These are phyloP conservation scores for Ceratobasidium sp. DNA, from an alignment of 1,284 basidiomycete genomes.

Conservation along the genomic window DNA sequence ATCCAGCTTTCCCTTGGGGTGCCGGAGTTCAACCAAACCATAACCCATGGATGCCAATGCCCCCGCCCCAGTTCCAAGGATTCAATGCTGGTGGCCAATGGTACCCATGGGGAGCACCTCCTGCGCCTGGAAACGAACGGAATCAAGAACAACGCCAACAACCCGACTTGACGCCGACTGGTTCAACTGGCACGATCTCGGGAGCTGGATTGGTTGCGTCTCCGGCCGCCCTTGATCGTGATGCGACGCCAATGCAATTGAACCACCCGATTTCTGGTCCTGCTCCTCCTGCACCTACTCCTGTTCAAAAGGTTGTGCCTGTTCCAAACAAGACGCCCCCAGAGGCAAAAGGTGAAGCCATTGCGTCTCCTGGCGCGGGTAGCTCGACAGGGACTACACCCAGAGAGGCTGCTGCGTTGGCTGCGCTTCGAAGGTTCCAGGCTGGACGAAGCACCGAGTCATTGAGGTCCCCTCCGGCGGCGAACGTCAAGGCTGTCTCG, in stretches of 20 bases:
- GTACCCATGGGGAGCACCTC: constrained; percentile 41
- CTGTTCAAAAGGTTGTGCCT: constrained; percentile 32
- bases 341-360: constrained; percentile 58
- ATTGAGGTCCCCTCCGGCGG: constrained; percentile 19
- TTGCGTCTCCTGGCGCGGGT: constrained; percentile 48
- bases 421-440: constrained; percentile 50
- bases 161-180: constrained; percentile 10
- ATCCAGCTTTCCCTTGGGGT: constrained; percentile 30
- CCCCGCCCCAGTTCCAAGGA: constrained; percentile 40
- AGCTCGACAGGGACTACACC: constrained; percentile 41
- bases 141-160: neutral
- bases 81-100: constrained; percentile 42
- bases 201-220: constrained; percentile 6
- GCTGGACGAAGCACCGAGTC: constrained; percentile 35
- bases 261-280: constrained; percentile 19
- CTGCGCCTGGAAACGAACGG: constrained; percentile 20
- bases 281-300: constrained; percentile 24
- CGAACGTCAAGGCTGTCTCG: constrained; percentile 1
- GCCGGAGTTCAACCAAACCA: constrained; percentile 10
- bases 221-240: neutral
- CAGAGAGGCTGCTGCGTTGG: constrained; percentile 52
- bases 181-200: neutral
- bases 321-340: constrained; percentile 48
- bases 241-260: constrained; percentile 26
- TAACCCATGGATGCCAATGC: neutral